phyloP scores from a whole-genome alignment of 108 stramenopile genomes.

The Cyclostephanos tholiformis region DNA sequence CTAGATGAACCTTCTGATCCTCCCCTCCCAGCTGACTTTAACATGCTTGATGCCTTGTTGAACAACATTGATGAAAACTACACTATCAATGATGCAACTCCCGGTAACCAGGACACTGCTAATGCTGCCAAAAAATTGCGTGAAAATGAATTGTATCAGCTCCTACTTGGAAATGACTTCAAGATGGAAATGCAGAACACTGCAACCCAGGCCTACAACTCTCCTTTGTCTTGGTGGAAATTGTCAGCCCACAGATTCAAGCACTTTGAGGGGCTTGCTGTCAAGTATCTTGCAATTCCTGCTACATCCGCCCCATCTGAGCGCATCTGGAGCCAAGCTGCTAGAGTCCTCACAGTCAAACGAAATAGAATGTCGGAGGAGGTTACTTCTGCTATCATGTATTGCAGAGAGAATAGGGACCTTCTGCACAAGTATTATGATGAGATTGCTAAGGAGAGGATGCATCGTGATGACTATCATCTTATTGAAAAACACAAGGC shows the following conservation, averaged over 20 bases:
- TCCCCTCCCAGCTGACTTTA: background rate
- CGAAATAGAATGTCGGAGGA: background rate
- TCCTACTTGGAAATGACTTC: constrained; percentile 3
- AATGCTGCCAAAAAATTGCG: background rate
- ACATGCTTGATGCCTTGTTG: background rate
- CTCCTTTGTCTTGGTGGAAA: background rate
- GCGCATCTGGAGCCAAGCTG: background rate
- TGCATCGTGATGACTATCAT: background rate
- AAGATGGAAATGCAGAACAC: background rate
- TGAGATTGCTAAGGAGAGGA: background rate
- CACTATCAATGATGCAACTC: constrained; percentile 3
- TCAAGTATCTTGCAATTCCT: constrained; percentile 7
- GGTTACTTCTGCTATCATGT: constrained; percentile 6
- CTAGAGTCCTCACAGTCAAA: constrained; percentile 1
- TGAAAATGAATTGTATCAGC: background rate
- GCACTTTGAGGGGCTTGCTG: constrained; percentile 1
- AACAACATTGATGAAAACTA: background rate
- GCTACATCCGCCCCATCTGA: constrained; percentile 7
- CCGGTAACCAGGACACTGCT: background rate
- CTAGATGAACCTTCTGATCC: constrained; percentile 3
- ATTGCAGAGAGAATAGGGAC: background rate
- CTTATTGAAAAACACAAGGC: constrained; percentile 1
- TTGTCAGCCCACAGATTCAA: background rate
- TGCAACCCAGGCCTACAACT: background rate
- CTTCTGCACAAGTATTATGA: constrained; percentile 6